Evolutionary conservation across 345 rosid species (phyloP), one percentile per base, ranked within the genome.

Genomic region (Rhodamnia rubescens): DNA sequence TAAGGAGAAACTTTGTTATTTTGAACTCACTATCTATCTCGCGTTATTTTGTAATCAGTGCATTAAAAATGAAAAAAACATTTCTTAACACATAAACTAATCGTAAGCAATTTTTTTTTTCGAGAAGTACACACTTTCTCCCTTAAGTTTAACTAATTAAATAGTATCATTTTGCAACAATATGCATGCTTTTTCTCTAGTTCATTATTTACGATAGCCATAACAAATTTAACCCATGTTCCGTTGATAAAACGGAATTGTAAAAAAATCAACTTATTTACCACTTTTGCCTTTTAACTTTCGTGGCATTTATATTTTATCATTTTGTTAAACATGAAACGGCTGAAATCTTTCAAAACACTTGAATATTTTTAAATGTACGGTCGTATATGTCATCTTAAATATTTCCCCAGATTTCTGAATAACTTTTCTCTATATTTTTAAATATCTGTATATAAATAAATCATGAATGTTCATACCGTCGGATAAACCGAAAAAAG

Each of bases 221-320:
- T 58, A 58, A 58, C 12, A n/a, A 29, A 7, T 27, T 59, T 27
- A 7, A 13, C 40, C 16, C 20, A 1, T 1, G 0, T 1, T 6
- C 0, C 6, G 7, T 14, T 0, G 40, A 29, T 61, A 61, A 61
- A 29, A 7, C 8, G 11, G 5, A 61, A 29, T 3, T 7, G 42
- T 15, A 1, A 29, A 61, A 29, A 61, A 61, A 14, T 61, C 5
- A 14, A 61, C 74, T 61, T 5, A 0, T 0, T 0, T 0, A 29
- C 7, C 16, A 0, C 21, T 27, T 7, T 3, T 1, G 2, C 20
- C 40, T 61, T 1, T 61, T 1, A 29, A 7, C 20, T 61, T 61
- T 29, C 1, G 2, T 0, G 0, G 1, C 18, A 29, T 61, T 61
- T 29, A 15, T 61, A 29, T 14, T 15, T 61, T 0, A 4, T 5